phyloP scores from a whole-genome alignment of 2,329 filamentous ascomycete genomes.

The Colletotrichum brevisporum region DNA sequence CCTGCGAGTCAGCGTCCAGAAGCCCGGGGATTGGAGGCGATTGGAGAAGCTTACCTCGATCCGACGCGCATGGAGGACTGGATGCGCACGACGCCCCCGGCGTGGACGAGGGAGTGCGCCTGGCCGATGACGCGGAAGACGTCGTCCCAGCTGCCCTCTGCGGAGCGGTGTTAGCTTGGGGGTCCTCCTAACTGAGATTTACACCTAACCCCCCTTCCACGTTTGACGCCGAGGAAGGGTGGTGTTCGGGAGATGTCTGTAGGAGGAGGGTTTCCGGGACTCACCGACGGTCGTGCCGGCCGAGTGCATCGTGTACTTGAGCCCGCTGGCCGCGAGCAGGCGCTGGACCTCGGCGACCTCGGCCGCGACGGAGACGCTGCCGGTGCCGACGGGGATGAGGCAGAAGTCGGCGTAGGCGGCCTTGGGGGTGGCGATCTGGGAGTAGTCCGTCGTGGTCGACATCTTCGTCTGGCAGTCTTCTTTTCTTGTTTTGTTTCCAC shows the following conservation, averaged over 20 bases:
- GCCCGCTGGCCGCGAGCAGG: constrained; percentile 83
- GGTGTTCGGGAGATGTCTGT: too few species aligned
- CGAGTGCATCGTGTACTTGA: constrained; percentile 91
- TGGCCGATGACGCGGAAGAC: constrained; percentile 90
- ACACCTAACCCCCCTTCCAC: too few species aligned
- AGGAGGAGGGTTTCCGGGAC: too few species aligned
- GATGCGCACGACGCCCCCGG: constrained; percentile 82
- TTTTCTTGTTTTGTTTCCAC: background rate
- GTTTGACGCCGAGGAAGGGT: too few species aligned
- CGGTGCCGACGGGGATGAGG: constrained; percentile 89
- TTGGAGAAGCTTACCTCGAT: constrained; percentile 69
- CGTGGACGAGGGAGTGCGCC: constrained; percentile 83
- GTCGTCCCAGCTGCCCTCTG: constrained; percentile 92
- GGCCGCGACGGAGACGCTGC: constrained; percentile 79
- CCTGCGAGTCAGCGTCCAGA: constrained; percentile 1
- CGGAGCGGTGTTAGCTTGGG: constrained; percentile 73
- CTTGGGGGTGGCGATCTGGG: constrained; percentile 73
- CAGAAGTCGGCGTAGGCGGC: constrained; percentile 92
- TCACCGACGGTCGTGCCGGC: constrained; percentile 92
- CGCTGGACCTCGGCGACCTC: constrained; percentile 92
- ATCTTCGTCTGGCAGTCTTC: constrained; percentile 6
- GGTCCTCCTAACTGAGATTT: too few species aligned
- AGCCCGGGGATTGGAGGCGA: too few species aligned
- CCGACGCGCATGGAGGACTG: constrained; percentile 92
- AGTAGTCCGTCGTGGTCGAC: constrained; percentile 61